Evolutionary conservation across 2,329 filamentous ascomycete genomes (phyloP).

Genomic region (Epichloe hybrida): DNA sequence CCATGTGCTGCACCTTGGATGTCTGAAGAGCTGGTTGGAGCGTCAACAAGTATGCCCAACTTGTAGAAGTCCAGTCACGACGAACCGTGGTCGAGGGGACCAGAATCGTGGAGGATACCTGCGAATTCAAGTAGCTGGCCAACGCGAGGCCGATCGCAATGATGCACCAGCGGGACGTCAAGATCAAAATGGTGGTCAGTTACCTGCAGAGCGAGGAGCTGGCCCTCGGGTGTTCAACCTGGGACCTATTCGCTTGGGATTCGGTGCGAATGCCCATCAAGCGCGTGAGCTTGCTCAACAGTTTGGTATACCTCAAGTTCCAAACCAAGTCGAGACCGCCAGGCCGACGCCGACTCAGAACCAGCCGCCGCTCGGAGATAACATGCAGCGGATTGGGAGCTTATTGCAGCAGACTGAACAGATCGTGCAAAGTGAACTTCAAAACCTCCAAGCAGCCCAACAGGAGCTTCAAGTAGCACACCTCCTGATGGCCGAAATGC

Average conservation of each 20-base stretch:
- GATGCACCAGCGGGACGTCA: slow-evolving; percentile 6
- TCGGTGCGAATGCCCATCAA: slow-evolving; percentile 57
- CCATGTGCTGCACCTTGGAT: slow-evolving; percentile 88
- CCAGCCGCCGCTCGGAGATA: slow-evolving; percentile 14
- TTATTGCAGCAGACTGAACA: slow-evolving; percentile 55
- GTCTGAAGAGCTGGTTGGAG: slow-evolving; percentile 93
- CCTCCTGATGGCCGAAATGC: slow-evolving; percentile 52
- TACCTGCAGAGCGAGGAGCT: slow-evolving; percentile 12
- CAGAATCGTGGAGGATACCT: slow-evolving; percentile 17
- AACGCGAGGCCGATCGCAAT: slow-evolving; percentile 4
- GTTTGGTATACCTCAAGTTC: slow-evolving; percentile 33
- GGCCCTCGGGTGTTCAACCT: slow-evolving; percentile 55
- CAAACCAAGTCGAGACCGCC: slow-evolving; percentile 11
- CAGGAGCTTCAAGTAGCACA: slow-evolving; percentile 58
- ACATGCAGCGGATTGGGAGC: slow-evolving; percentile 34
- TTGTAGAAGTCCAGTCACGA: slow-evolving; percentile 64
- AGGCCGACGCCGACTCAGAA: slow-evolving; percentile 9
- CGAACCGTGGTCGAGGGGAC: slow-evolving; percentile 14
- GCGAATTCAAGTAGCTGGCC: slow-evolving; percentile 15
- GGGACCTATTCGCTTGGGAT: slow-evolving; percentile 61
- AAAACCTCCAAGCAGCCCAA: slow-evolving; percentile 46
- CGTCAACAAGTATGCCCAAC: slow-evolving; percentile 95
- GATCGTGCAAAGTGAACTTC: slow-evolving; percentile 54
- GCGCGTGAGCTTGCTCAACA: slow-evolving; percentile 55
- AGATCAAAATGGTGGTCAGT: slow-evolving; percentile 8